phyloP scores from a whole-genome alignment of 2,329 filamentous ascomycete genomes.

The Phialocephala subalpina region DNA sequence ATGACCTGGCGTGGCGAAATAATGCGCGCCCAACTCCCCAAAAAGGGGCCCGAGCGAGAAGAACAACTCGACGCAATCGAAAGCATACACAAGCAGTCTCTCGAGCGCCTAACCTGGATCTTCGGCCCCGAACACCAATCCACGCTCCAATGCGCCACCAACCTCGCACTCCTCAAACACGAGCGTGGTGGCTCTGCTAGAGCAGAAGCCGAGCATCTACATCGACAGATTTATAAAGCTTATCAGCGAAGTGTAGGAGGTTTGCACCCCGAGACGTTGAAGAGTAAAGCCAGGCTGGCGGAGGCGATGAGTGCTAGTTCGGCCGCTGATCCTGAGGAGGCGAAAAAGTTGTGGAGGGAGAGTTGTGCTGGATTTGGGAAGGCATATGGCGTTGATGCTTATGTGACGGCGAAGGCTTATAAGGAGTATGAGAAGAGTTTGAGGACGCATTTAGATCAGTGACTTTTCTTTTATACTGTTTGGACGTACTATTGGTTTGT shows the following conservation, averaged over 20 bases:
- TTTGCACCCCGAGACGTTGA: conserved; percentile 39
- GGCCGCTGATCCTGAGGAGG: conserved; percentile 29
- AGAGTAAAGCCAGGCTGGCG: conserved; percentile 33
- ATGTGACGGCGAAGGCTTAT: conserved; percentile 34
- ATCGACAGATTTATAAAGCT: conserved; percentile 31
- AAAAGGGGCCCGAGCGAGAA: conserved; percentile 23
- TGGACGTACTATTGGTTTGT: neutral
- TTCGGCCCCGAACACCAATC: conserved; percentile 38
- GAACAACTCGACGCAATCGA: conserved; percentile 35
- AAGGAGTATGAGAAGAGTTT: conserved; percentile 38
- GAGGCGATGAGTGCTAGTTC: conserved; percentile 32
- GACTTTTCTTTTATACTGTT: conserved; percentile 10
- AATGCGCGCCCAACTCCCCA: conserved; percentile 34
- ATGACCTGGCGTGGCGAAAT: conserved; percentile 41
- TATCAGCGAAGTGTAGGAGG: conserved; percentile 34
- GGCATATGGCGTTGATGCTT: conserved; percentile 35
- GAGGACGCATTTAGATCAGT: conserved; percentile 32
- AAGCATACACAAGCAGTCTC: conserved; percentile 31
- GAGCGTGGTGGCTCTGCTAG: conserved; percentile 31
- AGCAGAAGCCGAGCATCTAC: conserved; percentile 32
- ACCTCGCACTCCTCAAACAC: conserved; percentile 35
- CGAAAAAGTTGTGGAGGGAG: conserved; percentile 38
- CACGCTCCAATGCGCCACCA: conserved; percentile 34
- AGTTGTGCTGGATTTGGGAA: conserved; percentile 36
- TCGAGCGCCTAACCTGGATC: conserved; percentile 34